phyloP scores from a whole-genome alignment of 495 filamentous ascomycete species.

The Neurospora intermedia region DNA sequence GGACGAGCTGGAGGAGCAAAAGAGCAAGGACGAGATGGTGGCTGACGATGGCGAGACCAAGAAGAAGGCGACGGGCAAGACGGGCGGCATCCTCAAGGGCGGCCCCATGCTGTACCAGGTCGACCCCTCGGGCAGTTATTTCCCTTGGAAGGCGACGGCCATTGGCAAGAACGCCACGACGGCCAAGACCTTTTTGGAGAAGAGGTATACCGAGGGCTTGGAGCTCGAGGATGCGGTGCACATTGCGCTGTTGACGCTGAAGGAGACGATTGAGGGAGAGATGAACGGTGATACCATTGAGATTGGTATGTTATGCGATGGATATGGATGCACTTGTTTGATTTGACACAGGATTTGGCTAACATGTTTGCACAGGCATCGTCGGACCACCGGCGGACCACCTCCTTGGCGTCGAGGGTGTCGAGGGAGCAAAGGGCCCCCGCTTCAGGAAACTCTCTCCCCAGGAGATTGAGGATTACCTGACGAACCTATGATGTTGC shows the following conservation, averaged over 20 bases:
- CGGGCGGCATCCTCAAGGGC: constrained; percentile 88
- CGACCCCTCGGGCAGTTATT: constrained; percentile 92
- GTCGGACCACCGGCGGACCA: constrained; percentile 90
- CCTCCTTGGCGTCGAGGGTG: constrained; percentile 84
- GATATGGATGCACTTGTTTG: not conserved
- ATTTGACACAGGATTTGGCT: constrained; percentile 22
- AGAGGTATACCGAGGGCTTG: constrained; percentile 92
- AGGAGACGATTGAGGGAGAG: constrained; percentile 98
- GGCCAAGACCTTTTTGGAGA: constrained; percentile 97
- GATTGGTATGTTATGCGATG: constrained; percentile 56
- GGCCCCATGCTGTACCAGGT: constrained; percentile 98
- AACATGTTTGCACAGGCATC: constrained; percentile 51
- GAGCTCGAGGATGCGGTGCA: constrained; percentile 98
- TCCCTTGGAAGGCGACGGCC: constrained; percentile 98
- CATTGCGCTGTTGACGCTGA: constrained; percentile 93
- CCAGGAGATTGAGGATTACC: constrained; percentile 97
- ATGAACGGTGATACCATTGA: constrained; percentile 99
- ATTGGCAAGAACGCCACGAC: constrained; percentile 98
- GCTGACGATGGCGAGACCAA: constrained; percentile 42
- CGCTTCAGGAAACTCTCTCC: constrained; percentile 93
- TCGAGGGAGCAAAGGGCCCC: constrained; percentile 79
- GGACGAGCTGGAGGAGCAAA: constrained; percentile 42
- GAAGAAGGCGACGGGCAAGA: constrained; percentile 68
- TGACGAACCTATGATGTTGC: constrained; percentile 74
- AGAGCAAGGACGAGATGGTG: constrained; percentile 27